Conservation (phyloP, 2,329 filamentous ascomycete species). For the Fusarium newnesense region DNA sequence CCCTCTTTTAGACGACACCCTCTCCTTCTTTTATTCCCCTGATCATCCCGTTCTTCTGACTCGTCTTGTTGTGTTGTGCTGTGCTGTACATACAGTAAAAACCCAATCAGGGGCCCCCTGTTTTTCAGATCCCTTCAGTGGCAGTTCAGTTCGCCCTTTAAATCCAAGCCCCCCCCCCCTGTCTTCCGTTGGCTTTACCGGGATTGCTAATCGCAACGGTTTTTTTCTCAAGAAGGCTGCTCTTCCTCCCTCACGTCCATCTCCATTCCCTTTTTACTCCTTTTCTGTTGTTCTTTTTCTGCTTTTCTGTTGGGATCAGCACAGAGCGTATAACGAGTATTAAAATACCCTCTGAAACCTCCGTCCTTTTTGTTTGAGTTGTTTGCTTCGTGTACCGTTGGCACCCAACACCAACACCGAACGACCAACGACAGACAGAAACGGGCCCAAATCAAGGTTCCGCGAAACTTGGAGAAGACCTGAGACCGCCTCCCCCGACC, state of each 20-base stretch:
- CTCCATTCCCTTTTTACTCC: conserved; percentile 9
- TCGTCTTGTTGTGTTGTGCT: conserved; percentile 15
- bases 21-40: conserved; percentile 22
- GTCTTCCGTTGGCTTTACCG: conserved; percentile 25
- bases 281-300: neutral
- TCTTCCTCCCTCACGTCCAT: conserved; percentile 16
- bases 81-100: neutral
- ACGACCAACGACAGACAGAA: neutral
- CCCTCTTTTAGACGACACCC: conserved; percentile 8
- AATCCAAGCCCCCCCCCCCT: conserved; percentile 19
- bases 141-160: conserved; percentile 21
- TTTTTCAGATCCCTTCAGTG: conserved; percentile 19
- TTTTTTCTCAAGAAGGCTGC: conserved; percentile 19
- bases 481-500: conserved; percentile 21
- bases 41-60: conserved; percentile 30
- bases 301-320: neutral
- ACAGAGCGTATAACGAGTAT: conserved; percentile 1
- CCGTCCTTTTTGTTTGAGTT: neutral
- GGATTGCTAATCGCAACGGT: conserved; percentile 34
- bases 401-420: conserved; percentile 7
- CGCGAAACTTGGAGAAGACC: conserved; percentile 9
- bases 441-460: conserved; percentile 12
- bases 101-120: conserved; percentile 12
- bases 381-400: conserved; percentile 14
- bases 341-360: neutral